These are phyloP conservation scores for Clathrospora elynae DNA, from an alignment of 2,329 filamentous ascomycete species.

Conservation along the genomic window DNA sequence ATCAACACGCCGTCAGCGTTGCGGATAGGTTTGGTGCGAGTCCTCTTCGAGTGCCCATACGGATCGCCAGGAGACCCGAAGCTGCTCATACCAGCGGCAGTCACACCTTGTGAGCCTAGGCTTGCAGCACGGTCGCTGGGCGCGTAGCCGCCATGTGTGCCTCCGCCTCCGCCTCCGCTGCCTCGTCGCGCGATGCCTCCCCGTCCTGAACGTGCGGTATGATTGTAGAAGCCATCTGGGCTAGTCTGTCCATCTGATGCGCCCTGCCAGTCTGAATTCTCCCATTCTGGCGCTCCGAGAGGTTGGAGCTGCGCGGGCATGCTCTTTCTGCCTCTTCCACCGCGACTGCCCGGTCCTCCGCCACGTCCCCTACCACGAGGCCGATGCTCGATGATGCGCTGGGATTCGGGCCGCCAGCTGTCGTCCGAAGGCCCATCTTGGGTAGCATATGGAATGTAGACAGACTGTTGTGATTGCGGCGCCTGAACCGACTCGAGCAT, in stretches of 20 bases:
- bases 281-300: constrained; percentile 50
- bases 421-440: constrained; percentile 40
- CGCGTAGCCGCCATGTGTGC: constrained; percentile 28
- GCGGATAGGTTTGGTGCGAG: constrained; percentile 56
- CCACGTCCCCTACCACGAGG: constrained; percentile 49
- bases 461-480: constrained; percentile 31
- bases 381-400: constrained; percentile 37
- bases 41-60: constrained; percentile 54
- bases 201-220: constrained; percentile 30
- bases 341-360: constrained; percentile 47
- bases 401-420: constrained; percentile 41
- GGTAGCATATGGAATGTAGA: constrained; percentile 35
- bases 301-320: constrained; percentile 35
- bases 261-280: constrained; percentile 46
- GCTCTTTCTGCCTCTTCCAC: constrained; percentile 48
- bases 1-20: constrained; percentile 58
- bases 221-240: constrained; percentile 47
- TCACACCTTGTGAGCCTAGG: constrained; percentile 37
- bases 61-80: constrained; percentile 37
- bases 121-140: constrained; percentile 36
- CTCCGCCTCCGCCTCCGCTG: constrained; percentile 37
- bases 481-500: constrained; percentile 28
- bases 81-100: constrained; percentile 23
- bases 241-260: constrained; percentile 42
- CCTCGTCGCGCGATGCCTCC: constrained; percentile 43